Conservation (phyloP, 2,329 filamentous ascomycete genomes). For the Cercospora zeae-maydis region DNA sequence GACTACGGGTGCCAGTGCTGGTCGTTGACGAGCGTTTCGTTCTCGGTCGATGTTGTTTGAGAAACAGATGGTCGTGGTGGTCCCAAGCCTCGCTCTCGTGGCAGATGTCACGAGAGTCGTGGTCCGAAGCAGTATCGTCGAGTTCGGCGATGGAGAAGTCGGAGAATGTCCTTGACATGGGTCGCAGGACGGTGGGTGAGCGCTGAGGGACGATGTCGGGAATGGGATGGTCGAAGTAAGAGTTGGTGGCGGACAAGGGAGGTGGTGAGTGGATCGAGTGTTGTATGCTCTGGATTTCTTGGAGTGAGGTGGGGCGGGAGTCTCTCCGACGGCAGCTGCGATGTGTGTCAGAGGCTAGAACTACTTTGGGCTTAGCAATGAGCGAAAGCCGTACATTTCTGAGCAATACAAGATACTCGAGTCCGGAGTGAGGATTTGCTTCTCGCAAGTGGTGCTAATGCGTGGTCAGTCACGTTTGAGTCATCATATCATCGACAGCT, state of each 20-base stretch:
- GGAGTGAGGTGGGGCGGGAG: conserved; percentile 22
- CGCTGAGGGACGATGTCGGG: conserved; percentile 47
- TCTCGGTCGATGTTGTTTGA: conserved; percentile 22
- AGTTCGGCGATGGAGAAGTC: conserved; percentile 37
- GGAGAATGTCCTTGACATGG: conserved; percentile 40
- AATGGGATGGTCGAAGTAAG: conserved; percentile 27
- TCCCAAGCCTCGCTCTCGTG: conserved; percentile 40
- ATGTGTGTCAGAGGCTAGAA: conserved; percentile 10
- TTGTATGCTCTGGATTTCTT: conserved; percentile 23
- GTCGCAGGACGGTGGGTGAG: conserved; percentile 44
- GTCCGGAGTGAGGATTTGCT: conserved; percentile 60
- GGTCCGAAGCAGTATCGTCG: conserved; percentile 17
- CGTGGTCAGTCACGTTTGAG: conserved; percentile 13
- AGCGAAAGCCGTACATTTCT: conserved; percentile 52
- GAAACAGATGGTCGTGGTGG: conserved; percentile 38
- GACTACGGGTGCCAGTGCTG: conserved; percentile 8
- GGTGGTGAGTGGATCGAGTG: conserved; percentile 30
- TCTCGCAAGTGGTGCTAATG: conserved; percentile 60
- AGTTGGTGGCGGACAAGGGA: conserved; percentile 19
- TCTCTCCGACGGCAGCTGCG: conserved; percentile 49
- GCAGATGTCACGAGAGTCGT: conserved; percentile 9
- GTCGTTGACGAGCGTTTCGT: conserved; percentile 24
- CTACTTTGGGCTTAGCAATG: background rate
- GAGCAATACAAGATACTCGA: conserved; percentile 62
- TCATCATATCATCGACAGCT: background rate